Percentiles rank a stretch among this genome's conserved stretches.
Conservation (phyloP, 106 monocot species). For the Dactylorhiza incarnata region DNA sequence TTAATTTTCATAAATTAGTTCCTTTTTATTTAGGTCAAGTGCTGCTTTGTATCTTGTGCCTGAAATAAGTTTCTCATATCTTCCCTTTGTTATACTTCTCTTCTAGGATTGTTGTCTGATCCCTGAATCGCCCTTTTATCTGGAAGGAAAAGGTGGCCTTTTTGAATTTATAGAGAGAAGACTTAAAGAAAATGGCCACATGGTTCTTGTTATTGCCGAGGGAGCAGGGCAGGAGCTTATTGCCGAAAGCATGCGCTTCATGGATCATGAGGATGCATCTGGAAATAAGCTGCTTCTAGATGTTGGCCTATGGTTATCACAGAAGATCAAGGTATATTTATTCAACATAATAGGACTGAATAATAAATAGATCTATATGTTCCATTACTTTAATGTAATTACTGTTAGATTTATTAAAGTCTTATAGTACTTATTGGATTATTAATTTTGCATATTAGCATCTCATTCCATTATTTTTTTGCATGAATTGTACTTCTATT, state of each 20-base stretch:
- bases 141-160: conserved; percentile 68
- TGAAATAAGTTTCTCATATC: neutral
- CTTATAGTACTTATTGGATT: too few species aligned
- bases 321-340: conserved; percentile 74
- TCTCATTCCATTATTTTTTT: neutral
- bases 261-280: conserved; percentile 63
- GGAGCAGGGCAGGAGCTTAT: conserved; percentile 93
- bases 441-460: neutral
- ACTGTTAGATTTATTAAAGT: too few species aligned
- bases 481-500: too few species aligned
- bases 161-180: conserved; percentile 50
- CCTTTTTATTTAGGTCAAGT: neutral
- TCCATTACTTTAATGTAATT: neutral
- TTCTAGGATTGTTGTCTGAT: conserved; percentile 70
- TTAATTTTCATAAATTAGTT: neutral
- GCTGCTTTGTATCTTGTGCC: neutral
- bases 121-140: conserved; percentile 70
- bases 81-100: conserved; percentile 1
- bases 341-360: neutral
- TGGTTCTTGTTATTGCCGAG: conserved; percentile 94
- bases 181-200: conserved; percentile 67
- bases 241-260: conserved; percentile 56
- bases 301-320: conserved; percentile 86
- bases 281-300: conserved; percentile 87
- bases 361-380: neutral